Evolutionary conservation across 108 stramenopile species (phyloP).

Genomic region (Pseudonitzschia pungens): DNA sequence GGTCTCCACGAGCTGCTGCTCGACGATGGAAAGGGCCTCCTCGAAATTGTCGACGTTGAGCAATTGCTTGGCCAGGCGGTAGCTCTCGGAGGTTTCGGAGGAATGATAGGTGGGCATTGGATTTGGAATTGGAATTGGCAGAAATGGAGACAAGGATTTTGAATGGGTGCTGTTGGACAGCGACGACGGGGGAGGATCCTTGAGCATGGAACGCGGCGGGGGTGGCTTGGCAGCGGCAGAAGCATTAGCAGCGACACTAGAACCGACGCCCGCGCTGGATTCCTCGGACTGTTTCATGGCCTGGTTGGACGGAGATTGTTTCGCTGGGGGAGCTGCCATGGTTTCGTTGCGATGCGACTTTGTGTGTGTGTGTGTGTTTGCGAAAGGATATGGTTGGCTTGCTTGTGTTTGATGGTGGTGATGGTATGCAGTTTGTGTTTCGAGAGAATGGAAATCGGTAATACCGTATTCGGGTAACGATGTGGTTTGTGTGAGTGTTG

Average conservation of each 20-base stretch:
- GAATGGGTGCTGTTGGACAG: not conserved
- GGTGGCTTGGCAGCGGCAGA: not conserved
- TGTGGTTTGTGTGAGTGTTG: too few relatives aligned
- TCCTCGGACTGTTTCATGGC: not conserved
- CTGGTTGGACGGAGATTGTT: constrained; percentile 34
- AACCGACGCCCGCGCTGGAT: too few relatives aligned
- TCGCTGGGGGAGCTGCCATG: constrained; percentile 36
- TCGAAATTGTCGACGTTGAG: constrained; percentile 60
- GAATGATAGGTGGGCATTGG: constrained; percentile 37
- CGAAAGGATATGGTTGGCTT: too few relatives aligned
- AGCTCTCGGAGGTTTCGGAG: constrained; percentile 49
- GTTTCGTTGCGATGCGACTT: not conserved
- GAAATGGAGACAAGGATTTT: too few relatives aligned
- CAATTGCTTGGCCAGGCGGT: constrained; percentile 44
- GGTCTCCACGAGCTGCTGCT: constrained; percentile 28
- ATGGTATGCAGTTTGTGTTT: too few relatives aligned
- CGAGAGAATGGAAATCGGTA: too few relatives aligned
- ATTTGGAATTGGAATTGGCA: not conserved
- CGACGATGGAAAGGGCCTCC: constrained; percentile 49
- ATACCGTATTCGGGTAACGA: too few relatives aligned
- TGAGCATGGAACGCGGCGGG: constrained; percentile 4
- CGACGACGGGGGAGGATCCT: not conserved
- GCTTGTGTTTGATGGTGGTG: too few relatives aligned
- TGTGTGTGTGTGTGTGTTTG: not conserved
- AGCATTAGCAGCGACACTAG: too few relatives aligned